Conservation (phyloP, 2,329 filamentous ascomycete species). For the Monilinia fructicola region DNA sequence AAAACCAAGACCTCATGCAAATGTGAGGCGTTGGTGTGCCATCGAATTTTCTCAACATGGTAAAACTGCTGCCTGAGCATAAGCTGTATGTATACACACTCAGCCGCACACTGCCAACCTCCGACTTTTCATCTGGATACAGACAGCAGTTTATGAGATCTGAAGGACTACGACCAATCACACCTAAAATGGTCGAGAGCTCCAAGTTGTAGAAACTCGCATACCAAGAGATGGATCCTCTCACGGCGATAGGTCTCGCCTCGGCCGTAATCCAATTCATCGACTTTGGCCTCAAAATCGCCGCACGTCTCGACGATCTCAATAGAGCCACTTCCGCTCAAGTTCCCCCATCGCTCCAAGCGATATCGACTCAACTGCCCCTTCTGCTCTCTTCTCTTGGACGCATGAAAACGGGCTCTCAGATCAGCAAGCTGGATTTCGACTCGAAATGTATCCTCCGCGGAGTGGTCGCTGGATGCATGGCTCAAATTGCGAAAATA, state of each 20-base stretch:
- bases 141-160: not conserved
- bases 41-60: not conserved
- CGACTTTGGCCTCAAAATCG: constrained; percentile 12
- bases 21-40: no score
- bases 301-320: constrained; percentile 24
- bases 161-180: no score
- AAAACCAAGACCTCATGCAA: no score
- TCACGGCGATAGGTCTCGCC: constrained; percentile 30
- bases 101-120: not conserved
- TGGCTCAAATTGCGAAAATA: constrained; percentile 22
- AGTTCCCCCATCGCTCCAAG: constrained; percentile 26
- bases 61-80: not conserved
- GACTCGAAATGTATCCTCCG: constrained; percentile 30
- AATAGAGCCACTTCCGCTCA: constrained; percentile 20
- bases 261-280: constrained; percentile 13
- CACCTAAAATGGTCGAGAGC: no score
- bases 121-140: not conserved
- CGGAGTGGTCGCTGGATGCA: constrained; percentile 27
- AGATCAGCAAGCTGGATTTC: constrained; percentile 27
- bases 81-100: no score
- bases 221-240: constrained; percentile 24
- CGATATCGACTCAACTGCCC: constrained; percentile 25
- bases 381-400: constrained; percentile 27
- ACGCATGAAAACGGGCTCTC: constrained; percentile 23
- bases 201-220: no score